Base-by-base conservation (phyloP, 345 rosid genomes). In the Geranium brycei region DNA sequence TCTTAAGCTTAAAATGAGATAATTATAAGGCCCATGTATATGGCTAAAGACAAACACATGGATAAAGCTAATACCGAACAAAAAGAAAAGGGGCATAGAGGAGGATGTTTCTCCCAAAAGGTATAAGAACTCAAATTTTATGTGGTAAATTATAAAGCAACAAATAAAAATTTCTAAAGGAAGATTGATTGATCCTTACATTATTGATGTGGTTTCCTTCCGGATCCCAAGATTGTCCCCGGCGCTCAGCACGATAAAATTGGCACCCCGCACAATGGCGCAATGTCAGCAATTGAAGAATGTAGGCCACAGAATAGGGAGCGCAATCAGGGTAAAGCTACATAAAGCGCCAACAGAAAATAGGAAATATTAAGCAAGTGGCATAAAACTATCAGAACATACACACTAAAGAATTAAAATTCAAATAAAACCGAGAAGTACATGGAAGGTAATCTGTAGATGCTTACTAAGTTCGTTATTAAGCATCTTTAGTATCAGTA, bases 271-370 rank as follows among this genome's bases (percentile, higher is more conserved):
- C 89, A 69, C 93, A 95, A 72, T 88, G 96, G 62, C 73, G 87
- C 68, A 83, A 69, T 19, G 83, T 23, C 78, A 91, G 70, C 86
- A 95, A 70, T 79, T 84, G 92, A 19, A 91, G 96, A 66, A 95
- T 75, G 76, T 88, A 91, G 72, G 79, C 70, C 61, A 91, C 91
- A 12, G 99, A 95, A 72, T 66, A 82, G 14, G 97, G 96, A 67
- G 99, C 95, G 64, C 96, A 95, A 51, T 88, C 97, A 32, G 97
- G 99, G 63, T 83, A 83, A 60, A 95, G 96, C 99, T 91, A 84
- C 84, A 73, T 30, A 63, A 66, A 32, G 23, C 28, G 6, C 17
- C 41, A 60, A 38, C 18, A 30, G 63, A 58, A 61, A 17, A 61
- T 41, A 62, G 40, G 19, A 51, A 4, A 19, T 64, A 31, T 62